phyloP scores from a whole-genome alignment of 1,284 basidiomycete genomes.

The Apiotrichum domesticum region DNA sequence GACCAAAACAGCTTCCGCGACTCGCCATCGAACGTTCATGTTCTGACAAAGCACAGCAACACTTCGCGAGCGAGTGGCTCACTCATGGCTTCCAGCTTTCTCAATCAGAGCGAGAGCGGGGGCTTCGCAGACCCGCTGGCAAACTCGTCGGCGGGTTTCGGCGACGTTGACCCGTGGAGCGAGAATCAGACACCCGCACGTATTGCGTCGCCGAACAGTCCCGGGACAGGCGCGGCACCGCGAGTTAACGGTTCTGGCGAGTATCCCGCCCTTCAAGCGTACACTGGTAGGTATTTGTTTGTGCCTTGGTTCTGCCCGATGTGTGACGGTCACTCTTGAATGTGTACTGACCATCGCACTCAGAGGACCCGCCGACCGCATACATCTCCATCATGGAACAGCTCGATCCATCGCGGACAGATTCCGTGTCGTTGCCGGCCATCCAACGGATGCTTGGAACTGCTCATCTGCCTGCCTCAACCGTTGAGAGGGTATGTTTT shows the following conservation, averaged over 20 bases:
- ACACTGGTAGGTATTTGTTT: conserved; percentile 26
- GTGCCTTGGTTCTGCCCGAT: not conserved
- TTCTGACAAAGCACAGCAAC: conserved; percentile 22
- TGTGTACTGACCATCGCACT: conserved; percentile 47
- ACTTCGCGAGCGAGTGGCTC: conserved; percentile 24
- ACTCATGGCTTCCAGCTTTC: conserved; percentile 6
- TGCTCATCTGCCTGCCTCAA: conserved; percentile 68
- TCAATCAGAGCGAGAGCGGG: conserved; percentile 4
- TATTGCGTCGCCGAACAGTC: not conserved
- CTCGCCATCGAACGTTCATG: too few relatives aligned
- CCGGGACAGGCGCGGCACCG: not conserved
- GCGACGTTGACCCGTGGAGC: conserved; percentile 81
- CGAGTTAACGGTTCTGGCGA: not conserved
- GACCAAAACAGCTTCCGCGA: not conserved
- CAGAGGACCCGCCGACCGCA: conserved; percentile 69
- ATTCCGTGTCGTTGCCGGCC: conserved; percentile 71
- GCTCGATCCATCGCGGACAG: conserved; percentile 61
- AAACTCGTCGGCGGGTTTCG: conserved; percentile 41
- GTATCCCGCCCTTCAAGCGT: conserved; percentile 17
- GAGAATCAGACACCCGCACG: conserved; percentile 61
- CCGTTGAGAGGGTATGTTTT: conserved; percentile 64
- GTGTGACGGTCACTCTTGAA: too few relatives aligned
- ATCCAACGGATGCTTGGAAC: conserved; percentile 70
- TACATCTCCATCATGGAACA: conserved; percentile 67
- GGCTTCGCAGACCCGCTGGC: conserved; percentile 33